Evolutionary conservation across 805 yeast genomes (phyloP).

Genomic region (Cyberlindnera maclurae): DNA sequence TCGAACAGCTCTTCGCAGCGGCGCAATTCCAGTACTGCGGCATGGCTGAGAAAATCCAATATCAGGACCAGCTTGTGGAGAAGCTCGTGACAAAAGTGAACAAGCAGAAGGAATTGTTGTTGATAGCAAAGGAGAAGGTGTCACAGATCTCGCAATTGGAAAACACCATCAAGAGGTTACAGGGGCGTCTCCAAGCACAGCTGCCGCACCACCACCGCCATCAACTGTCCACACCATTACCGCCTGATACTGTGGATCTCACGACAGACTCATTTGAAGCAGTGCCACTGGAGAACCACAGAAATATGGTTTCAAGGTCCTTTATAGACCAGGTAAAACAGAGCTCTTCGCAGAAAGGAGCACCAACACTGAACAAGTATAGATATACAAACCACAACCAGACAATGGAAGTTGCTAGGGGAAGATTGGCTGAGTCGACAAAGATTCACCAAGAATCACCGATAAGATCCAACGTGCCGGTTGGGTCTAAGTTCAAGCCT

Average conservation of each 20-base stretch:
- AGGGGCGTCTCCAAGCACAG: not conserved
- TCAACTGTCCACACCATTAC: not conserved
- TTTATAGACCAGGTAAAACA: constrained; percentile 16
- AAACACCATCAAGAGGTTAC: constrained; percentile 6
- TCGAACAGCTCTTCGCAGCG: constrained; percentile 19
- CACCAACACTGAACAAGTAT: not conserved
- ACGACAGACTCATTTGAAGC: constrained; percentile 15
- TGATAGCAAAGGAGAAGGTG: constrained; percentile 20
- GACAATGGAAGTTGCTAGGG: constrained; percentile 10
- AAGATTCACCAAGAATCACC: constrained; percentile 13
- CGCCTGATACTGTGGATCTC: constrained; percentile 20
- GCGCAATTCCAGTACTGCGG: constrained; percentile 21
- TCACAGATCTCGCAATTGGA: constrained; percentile 13
- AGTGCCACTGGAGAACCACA: not conserved
- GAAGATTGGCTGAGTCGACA: constrained; percentile 21
- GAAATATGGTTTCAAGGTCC: constrained; percentile 11
- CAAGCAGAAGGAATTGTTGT: constrained; percentile 18
- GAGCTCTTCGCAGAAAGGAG: constrained; percentile 13
- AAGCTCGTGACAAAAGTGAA: constrained; percentile 14
- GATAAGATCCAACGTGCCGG: not conserved
- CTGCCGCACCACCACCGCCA: too few species aligned
- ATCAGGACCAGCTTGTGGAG: constrained; percentile 11
- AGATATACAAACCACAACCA: not conserved
- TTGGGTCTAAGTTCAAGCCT: not conserved
- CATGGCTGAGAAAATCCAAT: constrained; percentile 14